Percentiles rank a stretch among this genome's conserved stretches.
phyloP scores from a whole-genome alignment of 176 grass and related monocot genomes.

The Raddia distichophylla region DNA sequence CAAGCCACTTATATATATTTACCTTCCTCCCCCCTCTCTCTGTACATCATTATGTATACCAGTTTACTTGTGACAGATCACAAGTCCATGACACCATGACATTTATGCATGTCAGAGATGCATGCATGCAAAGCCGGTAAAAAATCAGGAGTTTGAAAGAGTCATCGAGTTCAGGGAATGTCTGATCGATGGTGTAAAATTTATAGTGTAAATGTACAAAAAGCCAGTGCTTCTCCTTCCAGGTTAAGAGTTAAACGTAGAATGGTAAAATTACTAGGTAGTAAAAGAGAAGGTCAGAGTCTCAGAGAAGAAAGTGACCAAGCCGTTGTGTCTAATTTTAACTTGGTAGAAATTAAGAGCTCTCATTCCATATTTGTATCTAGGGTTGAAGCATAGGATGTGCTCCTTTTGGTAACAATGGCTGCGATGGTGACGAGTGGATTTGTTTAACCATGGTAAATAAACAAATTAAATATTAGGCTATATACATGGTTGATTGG shows the following conservation, averaged over 20 bases:
- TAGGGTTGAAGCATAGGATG: conserved; percentile 39
- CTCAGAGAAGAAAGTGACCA: neutral
- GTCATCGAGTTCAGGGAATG: neutral
- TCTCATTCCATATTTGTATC: conserved; percentile 33
- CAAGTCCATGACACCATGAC: neutral
- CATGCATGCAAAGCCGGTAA: neutral
- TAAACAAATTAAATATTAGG: neutral
- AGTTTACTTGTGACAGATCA: neutral
- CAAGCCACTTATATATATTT: neutral
- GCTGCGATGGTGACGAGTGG: conserved; percentile 12
- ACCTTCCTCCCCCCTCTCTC: neutral
- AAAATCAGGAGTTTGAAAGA: neutral
- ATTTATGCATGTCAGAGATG: neutral
- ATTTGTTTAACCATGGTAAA: conserved; percentile 29
- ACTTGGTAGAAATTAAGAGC: neutral
- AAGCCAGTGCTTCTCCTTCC: neutral
- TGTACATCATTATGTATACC: neutral
- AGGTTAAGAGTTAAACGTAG: conserved; percentile 1
- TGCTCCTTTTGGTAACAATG: conserved; percentile 37
- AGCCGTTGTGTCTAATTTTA: neutral
- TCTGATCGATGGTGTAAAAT: neutral
- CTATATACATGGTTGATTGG: conserved; percentile 33
- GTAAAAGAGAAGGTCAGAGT: neutral
- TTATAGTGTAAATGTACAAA: neutral
- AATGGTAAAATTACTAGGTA: neutral